These are phyloP conservation scores for Penicillium malachiteum DNA, from an alignment of 495 filamentous ascomycete species.

Conservation along the genomic window DNA sequence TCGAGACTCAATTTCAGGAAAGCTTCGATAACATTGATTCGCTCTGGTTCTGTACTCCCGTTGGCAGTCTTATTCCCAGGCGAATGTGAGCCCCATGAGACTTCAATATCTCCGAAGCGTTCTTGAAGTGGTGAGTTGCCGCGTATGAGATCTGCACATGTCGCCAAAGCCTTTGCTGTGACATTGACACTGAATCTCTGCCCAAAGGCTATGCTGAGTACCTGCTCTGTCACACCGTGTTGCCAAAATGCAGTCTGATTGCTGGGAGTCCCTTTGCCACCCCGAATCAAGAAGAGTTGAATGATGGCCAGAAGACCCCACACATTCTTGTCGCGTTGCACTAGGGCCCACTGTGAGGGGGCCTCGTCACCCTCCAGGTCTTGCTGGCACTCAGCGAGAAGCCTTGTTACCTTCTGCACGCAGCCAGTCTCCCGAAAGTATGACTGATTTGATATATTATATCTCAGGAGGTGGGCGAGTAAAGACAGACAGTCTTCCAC, in stretches of 20 bases:
- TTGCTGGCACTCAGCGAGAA: conserved; percentile 64
- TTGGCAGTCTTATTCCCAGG: conserved; percentile 34
- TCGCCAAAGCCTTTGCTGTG: conserved; percentile 77
- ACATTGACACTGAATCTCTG: conserved; percentile 70
- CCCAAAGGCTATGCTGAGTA: conserved; percentile 82
- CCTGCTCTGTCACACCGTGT: conserved; percentile 75
- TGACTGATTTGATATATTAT: conserved; percentile 90
- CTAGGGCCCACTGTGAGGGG: conserved; percentile 67
- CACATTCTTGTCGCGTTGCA: conserved; percentile 84
- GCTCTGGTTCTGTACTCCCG: conserved; percentile 44
- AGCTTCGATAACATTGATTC: conserved; percentile 89
- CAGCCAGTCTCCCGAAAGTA: conserved; percentile 90
- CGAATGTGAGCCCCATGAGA: conserved; percentile 36
- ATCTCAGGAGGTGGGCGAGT: conserved; percentile 82
- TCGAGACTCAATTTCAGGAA: conserved; percentile 84
- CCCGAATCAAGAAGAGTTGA: conserved; percentile 77
- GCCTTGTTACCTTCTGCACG: conserved; percentile 66
- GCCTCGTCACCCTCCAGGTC: conserved; percentile 58
- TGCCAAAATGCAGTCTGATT: conserved; percentile 88
- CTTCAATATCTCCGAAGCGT: conserved; percentile 74
- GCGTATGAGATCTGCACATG: conserved; percentile 85
- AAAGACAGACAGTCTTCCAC: conserved; percentile 95
- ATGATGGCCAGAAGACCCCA: conserved; percentile 86
- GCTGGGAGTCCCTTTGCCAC: conserved; percentile 72
- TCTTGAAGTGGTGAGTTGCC: conserved; percentile 81